Evolutionary conservation across 257 asterid species (phyloP), one percentile per base, ranked within the genome.

Genomic region (Osmanthus fragrans): DNA sequence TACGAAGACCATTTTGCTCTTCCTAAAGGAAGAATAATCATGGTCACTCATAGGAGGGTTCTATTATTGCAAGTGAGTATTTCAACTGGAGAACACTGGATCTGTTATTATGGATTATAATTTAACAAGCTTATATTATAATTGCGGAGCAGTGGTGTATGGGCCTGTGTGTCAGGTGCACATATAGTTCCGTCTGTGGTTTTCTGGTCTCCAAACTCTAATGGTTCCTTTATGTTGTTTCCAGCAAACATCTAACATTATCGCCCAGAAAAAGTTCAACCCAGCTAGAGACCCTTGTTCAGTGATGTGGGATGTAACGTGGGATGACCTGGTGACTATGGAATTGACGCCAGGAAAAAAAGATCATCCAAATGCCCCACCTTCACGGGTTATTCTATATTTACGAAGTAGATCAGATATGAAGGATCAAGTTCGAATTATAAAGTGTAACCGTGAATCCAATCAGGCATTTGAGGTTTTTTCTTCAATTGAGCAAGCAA

Each of bases 211-310:
- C 70, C 68, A 71, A 70, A 66, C 77, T 79, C 72, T 71, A 80
- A 72, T 0, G 73, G 82, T 56, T 58, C 58, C 70, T 40, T 65
- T 64, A 32, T 67, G 56, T 78, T 42, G 72, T 83, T 91, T 82
- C 73, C 94, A 95, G 99, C 99, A 96, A 92, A 89, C 98, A 40
- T 89, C 96, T 25, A 90, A 89, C 85, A 90, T 93, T 77, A 93
- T 92, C 68, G 96, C 92, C 47, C 99, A 96, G 84, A 93, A 86
- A 89, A 96, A 89, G 83, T 93, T 89, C 80, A 93, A 93, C 87
- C 94, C 97, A 25, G 94, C 92, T 29, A 90, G 98, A 84, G 99
- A 96, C 85, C 96, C 99, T 40, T 96, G 99, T 79, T 92, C 98
- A 0, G 98, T 96, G 51, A 81, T 89, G 64, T 96, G 99, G 99